Evolutionary conservation across 768 basidiomycete species (phyloP), one percentile per base, ranked within the genome.

Genomic region (Psilocybe cubensis): DNA sequence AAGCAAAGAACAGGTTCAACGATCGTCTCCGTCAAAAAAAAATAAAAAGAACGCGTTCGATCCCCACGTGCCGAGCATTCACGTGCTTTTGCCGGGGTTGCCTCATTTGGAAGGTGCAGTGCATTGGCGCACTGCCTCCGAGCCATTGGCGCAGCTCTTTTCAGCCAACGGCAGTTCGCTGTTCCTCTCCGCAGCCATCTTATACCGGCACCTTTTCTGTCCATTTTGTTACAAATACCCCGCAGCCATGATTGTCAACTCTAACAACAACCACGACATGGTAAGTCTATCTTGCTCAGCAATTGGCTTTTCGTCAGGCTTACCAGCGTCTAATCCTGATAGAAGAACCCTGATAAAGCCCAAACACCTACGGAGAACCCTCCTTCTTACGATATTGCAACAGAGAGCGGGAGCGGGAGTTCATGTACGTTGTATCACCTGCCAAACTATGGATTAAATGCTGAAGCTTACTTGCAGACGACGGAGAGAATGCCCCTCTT

Each of bases 301-400:
- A n/a, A n/a, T n/a, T n/a, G n/a, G n/a, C n/a, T n/a, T 46, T 38
- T 52, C 49, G 52, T 42, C 35, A 18, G 9, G 4, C 20, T 10
- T 35, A 60, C 56, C 61, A 20, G 20, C 52, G 3, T 49, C 20
- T 45, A 47, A 49, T 64, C 66, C 29, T 46, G 28, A 35, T 8
- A 20, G 31, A 25, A 45, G 18, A 3, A 14, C 21, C 17, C 10
- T 38, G 4, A 29, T 53, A 45, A n/a, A 3, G 8, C 21, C 17
- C 10, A 33, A 4, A 29, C 44, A 17, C 47, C 63, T 18, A 64
- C 66, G 35, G 78, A 85, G 11, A 77, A 57, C 38, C 83, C 83
- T 38, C 83, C 83, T 40, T 72, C 83, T 7, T 85, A 85, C 51
- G 81, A 84, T 57, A 63, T 61, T 40, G 66, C 74, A 11, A 67